A percentile compares a stretch with the other conserved stretches of the same genome.
phyloP scores from a whole-genome alignment of 1,284 basidiomycete species.

The Cryptococcus floricola region DNA sequence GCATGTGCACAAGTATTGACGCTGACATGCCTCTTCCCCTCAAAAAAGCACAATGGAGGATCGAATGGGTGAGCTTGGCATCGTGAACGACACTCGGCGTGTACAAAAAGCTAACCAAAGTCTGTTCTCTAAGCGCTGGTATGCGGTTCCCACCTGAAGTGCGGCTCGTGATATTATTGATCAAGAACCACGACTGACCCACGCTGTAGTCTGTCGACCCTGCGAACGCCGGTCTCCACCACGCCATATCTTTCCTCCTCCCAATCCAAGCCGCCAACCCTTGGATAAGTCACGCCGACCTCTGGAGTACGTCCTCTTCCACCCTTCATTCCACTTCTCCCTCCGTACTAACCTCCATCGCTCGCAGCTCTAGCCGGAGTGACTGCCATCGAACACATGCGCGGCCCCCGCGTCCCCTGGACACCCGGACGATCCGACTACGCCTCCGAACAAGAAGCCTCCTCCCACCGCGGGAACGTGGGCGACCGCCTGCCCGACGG shows the following conservation, averaged over 20 bases:
- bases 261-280: slow-evolving; percentile 54
- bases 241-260: slow-evolving; percentile 54
- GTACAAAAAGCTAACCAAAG: slow-evolving; percentile 2
- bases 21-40: slow-evolving; percentile 8
- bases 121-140: slow-evolving; percentile 31
- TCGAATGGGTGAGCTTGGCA: slow-evolving; percentile 49
- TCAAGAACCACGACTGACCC: background rate
- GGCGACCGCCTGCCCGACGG: slow-evolving; percentile 53
- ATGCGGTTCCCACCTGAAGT: slow-evolving; percentile 52
- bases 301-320: slow-evolving; percentile 43
- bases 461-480: slow-evolving; percentile 46
- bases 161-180: background rate
- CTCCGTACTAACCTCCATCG: background rate
- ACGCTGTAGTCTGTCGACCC: slow-evolving; percentile 37
- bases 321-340: background rate
- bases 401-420: slow-evolving; percentile 54
- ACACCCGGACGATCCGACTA: slow-evolving; percentile 53
- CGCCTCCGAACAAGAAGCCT: slow-evolving; percentile 42
- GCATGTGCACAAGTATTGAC: background rate
- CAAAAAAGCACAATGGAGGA: slow-evolving; percentile 52
- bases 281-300: slow-evolving; percentile 55
- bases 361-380: slow-evolving; percentile 49
- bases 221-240: slow-evolving; percentile 52
- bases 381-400: slow-evolving; percentile 53
- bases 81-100: background rate